Conservation (phyloP, 2,329 filamentous ascomycete genomes). For the Arachnopeziza araneosa region DNA sequence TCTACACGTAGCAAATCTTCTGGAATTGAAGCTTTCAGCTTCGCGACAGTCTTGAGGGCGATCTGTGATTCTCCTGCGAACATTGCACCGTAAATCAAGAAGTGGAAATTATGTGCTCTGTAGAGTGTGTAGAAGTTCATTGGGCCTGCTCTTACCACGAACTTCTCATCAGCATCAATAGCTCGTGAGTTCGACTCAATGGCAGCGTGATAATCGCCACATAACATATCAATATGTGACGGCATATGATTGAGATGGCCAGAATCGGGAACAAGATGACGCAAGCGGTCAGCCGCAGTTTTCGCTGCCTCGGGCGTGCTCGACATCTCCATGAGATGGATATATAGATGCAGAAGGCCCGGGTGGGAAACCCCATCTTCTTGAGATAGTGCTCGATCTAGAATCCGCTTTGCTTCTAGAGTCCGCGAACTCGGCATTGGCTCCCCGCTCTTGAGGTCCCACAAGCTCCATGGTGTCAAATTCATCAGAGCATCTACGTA, state of each 20-base stretch:
- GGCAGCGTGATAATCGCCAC: conserved; percentile 63
- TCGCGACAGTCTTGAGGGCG: conserved; percentile 53
- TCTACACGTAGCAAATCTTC: conserved; percentile 57
- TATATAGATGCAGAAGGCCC: conserved; percentile 68
- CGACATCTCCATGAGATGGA: conserved; percentile 77
- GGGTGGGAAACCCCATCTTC: conserved; percentile 52
- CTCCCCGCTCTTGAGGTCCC: conserved; percentile 53
- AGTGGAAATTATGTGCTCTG: conserved; percentile 69
- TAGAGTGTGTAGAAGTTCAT: conserved; percentile 75
- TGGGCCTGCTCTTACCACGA: conserved; percentile 50
- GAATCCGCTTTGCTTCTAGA: conserved; percentile 49
- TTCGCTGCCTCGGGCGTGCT: conserved; percentile 57
- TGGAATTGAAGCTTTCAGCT: conserved; percentile 57
- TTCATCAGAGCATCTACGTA: conserved; percentile 64
- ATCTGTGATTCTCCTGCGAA: conserved; percentile 61
- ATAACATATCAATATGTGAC: conserved; percentile 67
- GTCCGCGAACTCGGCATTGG: conserved; percentile 51
- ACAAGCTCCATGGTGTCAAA: conserved; percentile 58
- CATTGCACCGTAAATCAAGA: conserved; percentile 72
- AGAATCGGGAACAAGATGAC: conserved; percentile 60
- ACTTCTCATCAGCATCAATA: conserved; percentile 63
- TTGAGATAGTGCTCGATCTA: conserved; percentile 52
- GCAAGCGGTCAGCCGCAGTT: conserved; percentile 54
- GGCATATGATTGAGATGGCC: conserved; percentile 75
- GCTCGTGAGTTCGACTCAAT: conserved; percentile 63